Percentiles rank a stretch among this genome's conserved stretches.
Evolutionary conservation across 192 early-diverging fungal species (phyloP).

Genomic region (Backusella mclennaniae): DNA sequence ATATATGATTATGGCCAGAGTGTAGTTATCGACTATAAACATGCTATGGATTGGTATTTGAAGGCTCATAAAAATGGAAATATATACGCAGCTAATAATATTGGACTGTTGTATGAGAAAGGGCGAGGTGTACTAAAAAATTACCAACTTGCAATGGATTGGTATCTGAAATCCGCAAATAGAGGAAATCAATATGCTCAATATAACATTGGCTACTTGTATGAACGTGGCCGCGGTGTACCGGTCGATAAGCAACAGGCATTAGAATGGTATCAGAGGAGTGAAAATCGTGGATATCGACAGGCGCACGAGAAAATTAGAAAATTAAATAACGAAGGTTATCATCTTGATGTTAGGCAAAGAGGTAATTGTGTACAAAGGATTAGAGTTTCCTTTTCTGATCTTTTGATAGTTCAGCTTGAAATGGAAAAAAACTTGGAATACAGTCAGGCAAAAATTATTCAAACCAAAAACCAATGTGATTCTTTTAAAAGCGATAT

Average conservation of each 20-base stretch:
- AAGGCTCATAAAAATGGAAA: conserved; percentile 2
- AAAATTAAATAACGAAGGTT: neutral
- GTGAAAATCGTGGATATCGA: neutral
- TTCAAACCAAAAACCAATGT: neutral
- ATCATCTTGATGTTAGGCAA: neutral
- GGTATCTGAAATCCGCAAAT: neutral
- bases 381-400: neutral
- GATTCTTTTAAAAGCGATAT: neutral
- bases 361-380: neutral
- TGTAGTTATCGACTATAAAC: neutral
- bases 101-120: neutral
- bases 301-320: neutral
- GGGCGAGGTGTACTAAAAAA: neutral
- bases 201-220: neutral
- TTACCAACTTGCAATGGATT: neutral
- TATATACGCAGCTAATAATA: neutral
- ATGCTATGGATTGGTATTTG: neutral
- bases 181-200: neutral
- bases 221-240: neutral
- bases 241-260: neutral
- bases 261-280: neutral
- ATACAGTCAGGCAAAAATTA: neutral
- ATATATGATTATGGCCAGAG: neutral
- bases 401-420: neutral
- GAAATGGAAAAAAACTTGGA: neutral